A percentile compares a stretch with the other conserved stretches of the same genome.
Conservation (phyloP, 495 filamentous ascomycete genomes). For the Hyaloscypha bicolor region DNA sequence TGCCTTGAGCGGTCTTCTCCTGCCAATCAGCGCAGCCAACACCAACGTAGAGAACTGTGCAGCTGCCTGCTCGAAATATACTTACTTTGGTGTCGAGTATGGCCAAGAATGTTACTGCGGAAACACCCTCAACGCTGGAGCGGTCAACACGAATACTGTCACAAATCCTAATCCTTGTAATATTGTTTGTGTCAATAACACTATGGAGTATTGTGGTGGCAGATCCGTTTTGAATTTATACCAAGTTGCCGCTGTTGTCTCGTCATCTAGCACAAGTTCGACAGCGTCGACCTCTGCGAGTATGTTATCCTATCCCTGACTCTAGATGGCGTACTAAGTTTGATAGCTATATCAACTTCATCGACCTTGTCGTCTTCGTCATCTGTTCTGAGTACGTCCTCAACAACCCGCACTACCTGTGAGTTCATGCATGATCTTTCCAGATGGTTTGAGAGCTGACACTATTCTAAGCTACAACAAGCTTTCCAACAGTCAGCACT, state of each 20-base stretch:
- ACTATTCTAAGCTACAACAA: not conserved
- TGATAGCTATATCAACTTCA: conserved; percentile 3
- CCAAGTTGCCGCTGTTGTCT: conserved; percentile 16
- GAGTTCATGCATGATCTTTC: too few species aligned
- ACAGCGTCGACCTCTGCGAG: not conserved
- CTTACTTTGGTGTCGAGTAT: conserved; percentile 34
- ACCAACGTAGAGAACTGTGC: conserved; percentile 37
- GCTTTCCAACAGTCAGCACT: conserved; percentile 11
- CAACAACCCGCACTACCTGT: not conserved
- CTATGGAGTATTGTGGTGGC: conserved; percentile 38
- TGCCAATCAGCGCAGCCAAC: conserved; percentile 26
- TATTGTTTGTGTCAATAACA: conserved; percentile 13
- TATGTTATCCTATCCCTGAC: not conserved
- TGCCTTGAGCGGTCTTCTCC: conserved; percentile 26
- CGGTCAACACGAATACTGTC: conserved; percentile 26
- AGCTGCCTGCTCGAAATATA: conserved; percentile 20
- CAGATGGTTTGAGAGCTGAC: too few species aligned
- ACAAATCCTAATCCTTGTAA: conserved; percentile 17
- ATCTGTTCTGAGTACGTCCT: not conserved
- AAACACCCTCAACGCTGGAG: conserved; percentile 44
- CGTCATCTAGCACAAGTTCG: conserved; percentile 9
- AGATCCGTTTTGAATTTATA: conserved; percentile 31
- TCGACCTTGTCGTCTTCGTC: not conserved
- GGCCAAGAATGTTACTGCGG: conserved; percentile 49
- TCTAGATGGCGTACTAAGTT: not conserved